phyloP scores from a whole-genome alignment of 768 basidiomycete genomes.

The Suillus hirtellus region DNA sequence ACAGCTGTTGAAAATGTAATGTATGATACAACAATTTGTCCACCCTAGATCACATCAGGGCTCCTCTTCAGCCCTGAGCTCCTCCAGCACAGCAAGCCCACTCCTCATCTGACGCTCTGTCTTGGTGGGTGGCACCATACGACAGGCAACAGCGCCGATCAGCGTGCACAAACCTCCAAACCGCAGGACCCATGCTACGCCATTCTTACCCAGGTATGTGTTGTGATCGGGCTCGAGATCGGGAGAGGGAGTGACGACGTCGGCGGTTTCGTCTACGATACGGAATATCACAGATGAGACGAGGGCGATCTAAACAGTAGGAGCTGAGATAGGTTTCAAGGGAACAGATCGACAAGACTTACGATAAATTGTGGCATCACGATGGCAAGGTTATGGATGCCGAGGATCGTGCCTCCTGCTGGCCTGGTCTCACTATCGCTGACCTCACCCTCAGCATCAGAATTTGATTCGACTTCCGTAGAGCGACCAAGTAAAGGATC shows the following conservation, averaged over 20 bases:
- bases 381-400: conserved; percentile 94
- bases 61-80: conserved; percentile 61
- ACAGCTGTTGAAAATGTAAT: not conserved
- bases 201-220: conserved; percentile 79
- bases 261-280: conserved; percentile 58
- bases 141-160: conserved; percentile 73
- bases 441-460: conserved; percentile 34
- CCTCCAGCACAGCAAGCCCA: conserved; percentile 76
- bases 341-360: conserved; percentile 32
- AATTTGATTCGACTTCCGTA: conserved; percentile 43
- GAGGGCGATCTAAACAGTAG: conserved; percentile 65
- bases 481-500: conserved; percentile 65
- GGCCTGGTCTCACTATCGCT: conserved; percentile 37
- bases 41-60: conserved; percentile 30
- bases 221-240: conserved; percentile 44
- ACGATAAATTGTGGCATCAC: conserved; percentile 95
- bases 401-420: conserved; percentile 89
- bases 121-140: conserved; percentile 84
- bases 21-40: not conserved
- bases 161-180: conserved; percentile 90
- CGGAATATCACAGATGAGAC: conserved; percentile 88
- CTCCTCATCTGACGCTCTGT: conserved; percentile 90
- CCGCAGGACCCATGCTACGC: conserved; percentile 91
- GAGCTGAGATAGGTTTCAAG: not conserved
- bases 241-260: conserved; percentile 21